Base-by-base conservation (phyloP, 805 yeast genomes). In the Zygoascus bituminiphila region DNA sequence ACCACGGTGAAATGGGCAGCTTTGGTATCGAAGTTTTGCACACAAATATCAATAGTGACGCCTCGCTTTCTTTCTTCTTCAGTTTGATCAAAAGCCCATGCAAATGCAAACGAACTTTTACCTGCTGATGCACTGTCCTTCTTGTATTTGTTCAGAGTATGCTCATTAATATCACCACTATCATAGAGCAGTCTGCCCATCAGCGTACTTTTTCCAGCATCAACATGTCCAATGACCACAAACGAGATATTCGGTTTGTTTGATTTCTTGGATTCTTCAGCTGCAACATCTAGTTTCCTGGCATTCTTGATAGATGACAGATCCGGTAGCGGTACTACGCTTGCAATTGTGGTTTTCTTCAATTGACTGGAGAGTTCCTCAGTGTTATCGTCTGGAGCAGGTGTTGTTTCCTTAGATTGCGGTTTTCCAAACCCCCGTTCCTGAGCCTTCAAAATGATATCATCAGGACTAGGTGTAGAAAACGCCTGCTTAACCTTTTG, bases 51-150 rank as follows among this genome's bases (percentile, higher is more conserved):
- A 21, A 84, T 79, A 2, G 94, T 85, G 4, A 85, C 88, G 44
- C 94, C 94, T 44, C 89, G 71, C 7, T 54, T 57, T 54, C 94
- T 73, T 64, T 85, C 94, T 60, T 85, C 93, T 1, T 70, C 64
- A 0, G 91, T 83, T 61, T 84, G 89, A 62, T 85, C 94, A 79
- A 86, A 72, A 35, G 84, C 77, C 94, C 94, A 85, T 1, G 94
- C 94, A 44, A 84, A 69, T 4, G 91, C 86, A 66, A 85, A 85
- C 4, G 91, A 84, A 9, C 81, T 78, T 59, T 86, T 85, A 4
- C 94, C 94, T 1, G 74, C 70, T 42, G 71, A 74, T 35, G 78
- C 81, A 26, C 86, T 77, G 53, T 84, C 88, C 52, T 76, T 76
- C 38, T 79, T 75, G 46, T 79, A 68, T 56, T 79, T 82, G 57